Evolutionary conservation across 2,329 filamentous ascomycete species (phyloP), one percentile per base, ranked within the genome.

Genomic region (Calonectria hongkongensis): DNA sequence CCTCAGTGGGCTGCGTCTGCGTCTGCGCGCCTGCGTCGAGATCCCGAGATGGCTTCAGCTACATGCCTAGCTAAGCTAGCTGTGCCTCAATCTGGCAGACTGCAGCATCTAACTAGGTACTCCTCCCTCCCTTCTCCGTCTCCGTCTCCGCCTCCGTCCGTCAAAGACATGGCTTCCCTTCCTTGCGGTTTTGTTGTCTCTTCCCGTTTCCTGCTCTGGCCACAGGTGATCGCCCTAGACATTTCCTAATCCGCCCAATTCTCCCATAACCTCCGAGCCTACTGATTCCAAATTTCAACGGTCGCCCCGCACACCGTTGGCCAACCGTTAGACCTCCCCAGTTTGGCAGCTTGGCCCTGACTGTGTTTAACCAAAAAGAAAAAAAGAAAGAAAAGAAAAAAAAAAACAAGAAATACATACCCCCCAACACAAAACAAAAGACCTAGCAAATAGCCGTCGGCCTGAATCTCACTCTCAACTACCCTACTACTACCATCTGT

Each of bases 191-290:
- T 54, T 66, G 64, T 66, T 66, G 64, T 48, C 64, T 66, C 64
- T 47, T n/a, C 45, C 33, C 41, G 60, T 50, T 54, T 54, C 48
- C 54, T 60, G 12, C n/a, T 41, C n/a, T 41, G 39, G 18, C 27
- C 21, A 48, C 33, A 68, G 48, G 66, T 60, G 68, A 70, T 70
- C 68, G 65, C 58, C 68, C 16, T 25, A 18, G 9, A 28, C 21
- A 36, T 56, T 70, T 66, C 68, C 68, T 70, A 66, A 50, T 70
- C 25, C 50, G 62, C n/a, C 66, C 66, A 63, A 68, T 41, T 30
- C 45, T 63, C 62, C 45, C 41, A 36, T 47, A 36, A 43, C 43
- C 54, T 51, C 66, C 64, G 48, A 41, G n/a, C 27, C 64, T 48
- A 66, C 25, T 56, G 33, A 56, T 66, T 45, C 36, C 64, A 54